Conservation (phyloP, 192 early-diverging fungal genomes). For the Rhizoclosmatium globosum region DNA sequence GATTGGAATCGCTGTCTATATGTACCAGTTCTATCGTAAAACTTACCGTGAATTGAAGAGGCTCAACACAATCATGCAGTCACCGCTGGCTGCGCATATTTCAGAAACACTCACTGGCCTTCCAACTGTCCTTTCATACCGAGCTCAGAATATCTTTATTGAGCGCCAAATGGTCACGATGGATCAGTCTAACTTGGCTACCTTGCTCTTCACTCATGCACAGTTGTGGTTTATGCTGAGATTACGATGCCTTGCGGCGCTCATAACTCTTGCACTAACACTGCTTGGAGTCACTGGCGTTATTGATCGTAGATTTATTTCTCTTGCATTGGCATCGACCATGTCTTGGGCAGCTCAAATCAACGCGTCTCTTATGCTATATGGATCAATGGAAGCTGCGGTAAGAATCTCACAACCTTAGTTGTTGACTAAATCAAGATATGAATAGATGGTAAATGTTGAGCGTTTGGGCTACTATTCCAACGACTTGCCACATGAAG, state of each 20-base stretch:
- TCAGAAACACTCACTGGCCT: slow-evolving; percentile 49
- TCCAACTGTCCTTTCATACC: slow-evolving; percentile 50
- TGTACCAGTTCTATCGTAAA: slow-evolving; percentile 65
- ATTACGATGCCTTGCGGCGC: slow-evolving; percentile 7
- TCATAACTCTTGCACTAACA: slow-evolving; percentile 13
- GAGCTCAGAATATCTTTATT: slow-evolving; percentile 39
- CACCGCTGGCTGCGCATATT: slow-evolving; percentile 45
- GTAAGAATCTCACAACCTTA: too few species aligned
- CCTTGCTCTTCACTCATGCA: neutral
- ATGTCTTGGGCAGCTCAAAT: slow-evolving; percentile 8
- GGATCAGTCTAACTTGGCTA: slow-evolving; percentile 10
- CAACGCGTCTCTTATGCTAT: neutral
- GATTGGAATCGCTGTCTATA: slow-evolving; percentile 11
- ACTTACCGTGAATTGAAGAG: slow-evolving; percentile 55
- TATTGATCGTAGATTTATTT: slow-evolving; percentile 6
- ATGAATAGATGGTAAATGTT: slow-evolving; percentile 45
- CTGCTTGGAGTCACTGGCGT: slow-evolving; percentile 27
- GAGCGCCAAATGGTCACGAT: neutral
- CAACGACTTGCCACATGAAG: slow-evolving; percentile 33
- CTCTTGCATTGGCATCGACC: slow-evolving; percentile 20
- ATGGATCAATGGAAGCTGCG: neutral
- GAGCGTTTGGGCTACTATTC: slow-evolving; percentile 49
- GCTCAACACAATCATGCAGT: slow-evolving; percentile 37
- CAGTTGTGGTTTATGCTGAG: slow-evolving; percentile 12
- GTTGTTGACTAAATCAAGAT: too few species aligned